Evolutionary conservation across 78 protist species (phyloP), one percentile per base, ranked within the genome.

Genomic region (Blattamonas nauphoetae): DNA sequence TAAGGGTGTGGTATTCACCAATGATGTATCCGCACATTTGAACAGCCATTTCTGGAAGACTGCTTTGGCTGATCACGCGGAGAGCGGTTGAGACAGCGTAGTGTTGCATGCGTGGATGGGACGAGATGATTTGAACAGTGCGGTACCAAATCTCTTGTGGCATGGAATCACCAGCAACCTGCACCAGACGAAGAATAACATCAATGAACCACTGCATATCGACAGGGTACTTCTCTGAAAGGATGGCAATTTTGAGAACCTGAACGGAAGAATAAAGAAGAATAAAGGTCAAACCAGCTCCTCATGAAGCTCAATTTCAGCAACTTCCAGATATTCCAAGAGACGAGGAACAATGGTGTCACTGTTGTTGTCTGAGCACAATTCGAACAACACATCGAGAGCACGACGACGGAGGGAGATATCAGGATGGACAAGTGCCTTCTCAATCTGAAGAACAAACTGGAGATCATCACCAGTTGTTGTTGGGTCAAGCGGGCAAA

Each of bases 61-160:
- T 4, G 41, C 33, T 80, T 5, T 11, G 84, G 43, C 43, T 4
- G 6, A 4, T 5, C 36, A 80, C 43, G 41, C 43, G 41, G 88
- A 92, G 93, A 38, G 94, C 94, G 1, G 84, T 78, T 45, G 44
- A 29, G n/a, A 96, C 91, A 0, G 98, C 98, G 82, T 95, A 94
- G 45, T 85, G 64, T 86, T 96, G 98, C 78, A 96, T 77, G 64
- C 90, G 94, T 29, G 85, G 92, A 33, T 83, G 84, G 91, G 96
- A 96, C 82, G 96, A 95, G 85, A 97, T 94, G 86, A 97, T 91
- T 32, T 88, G 95, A 29, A 95, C 94, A 21, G 96, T 97, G 5
- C 99, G 94, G 89, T 91, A 90, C 98, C 98, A 96, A 43, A 96
- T 90, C 42, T 93, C 97, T 2, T 94, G 94, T 29, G 92, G 35